Base-by-base conservation (phyloP, 83 land plant genomes). In the Picea abies region DNA sequence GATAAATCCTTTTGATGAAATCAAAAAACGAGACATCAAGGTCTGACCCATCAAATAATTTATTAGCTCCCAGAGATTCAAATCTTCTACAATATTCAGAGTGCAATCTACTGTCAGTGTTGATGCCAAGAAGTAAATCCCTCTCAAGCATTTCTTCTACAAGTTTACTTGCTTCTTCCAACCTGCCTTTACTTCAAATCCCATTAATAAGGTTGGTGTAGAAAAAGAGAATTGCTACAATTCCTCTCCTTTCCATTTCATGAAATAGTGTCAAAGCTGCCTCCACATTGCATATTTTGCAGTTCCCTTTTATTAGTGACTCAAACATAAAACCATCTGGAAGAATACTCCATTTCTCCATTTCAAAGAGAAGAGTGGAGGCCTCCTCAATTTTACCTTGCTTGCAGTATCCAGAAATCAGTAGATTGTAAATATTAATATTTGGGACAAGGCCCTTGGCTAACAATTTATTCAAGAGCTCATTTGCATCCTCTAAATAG, bases 111-210 rank as follows among this genome's bases (percentile, higher is more conserved):
- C 84, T 61, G 65, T 81, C 25, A 86, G 83, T 61, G 85, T 84
- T 35, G 9, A 88, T 29, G n/a, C 86, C 86, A 17, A 70, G 58
- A 39, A 89, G 80, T 67, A 89, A 81, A 19, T 78, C 56, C 41
- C 82, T 83, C 26, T 85, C 86, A 78, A 90, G 88, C 94, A 93
- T 91, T 22, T 89, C 96, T 72, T 88, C 88, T 37, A 95, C 62
- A 25, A 95, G 82, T 60, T 81, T 79, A 63, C 96, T 88, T n/a
- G 95, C 89, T 77, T 93, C 95, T 86, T 91, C 92, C 87, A 95
- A 86, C 64, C 93, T 84, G 32, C 95, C 95, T 62, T 88, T 93
- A 3, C 83, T 60, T 49, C 78, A 85, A 5, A 93, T 80, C 11
- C 92, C 95, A 69, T 86, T 85, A 41, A 87, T 79, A 69, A 93